Base-by-base conservation (phyloP, 257 asterid species). In the Paulownia fortunei region DNA sequence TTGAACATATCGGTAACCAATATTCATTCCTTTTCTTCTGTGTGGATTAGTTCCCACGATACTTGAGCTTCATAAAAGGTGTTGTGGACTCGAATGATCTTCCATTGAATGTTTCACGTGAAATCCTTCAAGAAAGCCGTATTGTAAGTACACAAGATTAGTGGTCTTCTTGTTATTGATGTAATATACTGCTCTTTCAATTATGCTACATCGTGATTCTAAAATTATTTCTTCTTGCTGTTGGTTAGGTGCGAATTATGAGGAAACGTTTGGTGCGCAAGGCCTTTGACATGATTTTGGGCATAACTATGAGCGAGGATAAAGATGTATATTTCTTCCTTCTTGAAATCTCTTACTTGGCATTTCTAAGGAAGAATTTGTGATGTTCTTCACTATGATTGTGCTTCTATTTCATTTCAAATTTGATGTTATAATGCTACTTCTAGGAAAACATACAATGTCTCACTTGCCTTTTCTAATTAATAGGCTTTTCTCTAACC, bases 81-180 rank as follows among this genome's bases (percentile, higher is more conserved):
- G 95, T 96, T 52, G 99, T 96, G 32, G 99, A 96, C 87, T 96
- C 99, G 2, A 90, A 92, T 83, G 99, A 96, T 82, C 99, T 96
- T 79, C 99, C 99, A 15, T 83, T 96, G 76, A 96, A 96, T 76
- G 99, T 96, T 82, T 96, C 99, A 0, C 95, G 98, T 46, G 99
- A 96, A 87, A 96, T 93, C 67, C 97, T 96, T 78, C 98, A 93
- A 91, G 98, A 96, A 91, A 93, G 97, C 63, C 97, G 99, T 67
- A 92, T 93, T 79, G 99, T 96, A 87, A 93, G 99, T 86, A 73
- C 63, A 62, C 39, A 19, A 55, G 18, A 69, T 58, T n/a, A 15
- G 2, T 58, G 23, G 13, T 59, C 26, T 49, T 34, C 24, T 44
- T 37, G 47, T 19, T 2, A 26, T 34, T 9, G 62, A 39, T 79